Evolutionary conservation across 176 grass and related monocot genomes (phyloP).

Genomic region (Aegilops longissima): DNA sequence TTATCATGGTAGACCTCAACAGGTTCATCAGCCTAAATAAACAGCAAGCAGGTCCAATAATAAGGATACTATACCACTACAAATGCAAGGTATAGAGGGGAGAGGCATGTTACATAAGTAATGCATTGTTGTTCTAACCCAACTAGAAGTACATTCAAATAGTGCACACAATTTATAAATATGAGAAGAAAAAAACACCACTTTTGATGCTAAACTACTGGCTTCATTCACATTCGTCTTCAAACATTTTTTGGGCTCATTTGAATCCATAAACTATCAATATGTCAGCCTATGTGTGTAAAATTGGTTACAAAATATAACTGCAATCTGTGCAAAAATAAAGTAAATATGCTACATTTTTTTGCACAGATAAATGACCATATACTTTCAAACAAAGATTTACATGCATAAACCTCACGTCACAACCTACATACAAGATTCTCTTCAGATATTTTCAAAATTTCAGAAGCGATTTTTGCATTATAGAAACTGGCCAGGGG

Average conservation of each 20-base stretch:
- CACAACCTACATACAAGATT: conserved; percentile 5
- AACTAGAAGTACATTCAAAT: background rate
- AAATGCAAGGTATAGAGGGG: background rate
- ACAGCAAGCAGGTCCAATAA: conserved; percentile 24
- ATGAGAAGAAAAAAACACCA: background rate
- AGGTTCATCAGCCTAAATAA: conserved; percentile 70
- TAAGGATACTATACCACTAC: conserved; percentile 11
- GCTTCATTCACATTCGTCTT: background rate
- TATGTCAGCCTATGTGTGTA: background rate
- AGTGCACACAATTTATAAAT: background rate
- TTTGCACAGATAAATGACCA: background rate
- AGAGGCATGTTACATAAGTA: background rate
- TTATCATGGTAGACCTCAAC: conserved; percentile 69
- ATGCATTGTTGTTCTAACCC: background rate
- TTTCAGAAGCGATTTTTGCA: background rate
- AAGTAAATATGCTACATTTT: background rate
- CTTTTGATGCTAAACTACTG: background rate
- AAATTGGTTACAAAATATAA: background rate
- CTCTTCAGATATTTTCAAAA: background rate
- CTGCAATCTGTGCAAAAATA: background rate
- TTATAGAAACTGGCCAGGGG: background rate
- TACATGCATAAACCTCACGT: background rate
- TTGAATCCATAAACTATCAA: background rate
- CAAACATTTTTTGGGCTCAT: background rate
- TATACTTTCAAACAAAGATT: background rate